Evolutionary conservation across 345 rosid species (phyloP).

Genomic region (Dipteronia dyeriana): DNA sequence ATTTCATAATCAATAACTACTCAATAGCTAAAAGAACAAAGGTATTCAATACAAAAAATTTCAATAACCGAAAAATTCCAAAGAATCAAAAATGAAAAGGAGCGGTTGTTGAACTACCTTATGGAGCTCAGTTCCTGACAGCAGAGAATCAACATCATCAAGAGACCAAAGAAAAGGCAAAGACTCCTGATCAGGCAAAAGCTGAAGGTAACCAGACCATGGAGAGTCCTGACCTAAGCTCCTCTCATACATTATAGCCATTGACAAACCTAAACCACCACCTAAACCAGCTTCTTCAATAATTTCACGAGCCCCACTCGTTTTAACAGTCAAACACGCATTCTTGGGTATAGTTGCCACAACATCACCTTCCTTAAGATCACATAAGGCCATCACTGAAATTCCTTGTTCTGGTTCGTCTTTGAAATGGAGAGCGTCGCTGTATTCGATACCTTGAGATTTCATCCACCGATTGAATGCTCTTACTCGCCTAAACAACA

Average conservation of each 20-base stretch:
- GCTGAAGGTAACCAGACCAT: slow-evolving; percentile 80
- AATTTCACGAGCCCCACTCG: slow-evolving; percentile 53
- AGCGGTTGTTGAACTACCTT: slow-evolving; percentile 37
- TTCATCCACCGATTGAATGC: slow-evolving; percentile 93
- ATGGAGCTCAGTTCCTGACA: slow-evolving; percentile 84
- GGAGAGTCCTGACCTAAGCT: slow-evolving; percentile 66
- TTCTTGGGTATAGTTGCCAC: slow-evolving; percentile 71
- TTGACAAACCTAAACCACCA: slow-evolving; percentile 66
- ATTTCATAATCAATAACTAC: no score
- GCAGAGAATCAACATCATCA: slow-evolving; percentile 60
- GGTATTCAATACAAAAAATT: no score
- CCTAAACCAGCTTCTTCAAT: slow-evolving; percentile 61
- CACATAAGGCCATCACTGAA: slow-evolving; percentile 56
- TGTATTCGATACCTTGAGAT: slow-evolving; percentile 58
- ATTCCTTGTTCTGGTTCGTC: slow-evolving; percentile 48
- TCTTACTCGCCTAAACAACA: slow-evolving; percentile 57
- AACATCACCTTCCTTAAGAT: slow-evolving; percentile 71
- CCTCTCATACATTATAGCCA: slow-evolving; percentile 83
- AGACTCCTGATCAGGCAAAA: slow-evolving; percentile 60
- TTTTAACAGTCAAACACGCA: slow-evolving; percentile 77
- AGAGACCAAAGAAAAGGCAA: slow-evolving; percentile 72
- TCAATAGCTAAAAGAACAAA: no score
- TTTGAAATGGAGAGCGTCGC: slow-evolving; percentile 49
- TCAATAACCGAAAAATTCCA: no score
- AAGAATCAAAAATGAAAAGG: no score